Evolutionary conservation across 768 basidiomycete species (phyloP), one percentile per base, ranked within the genome.

Genomic region (Auricularia sp.): DNA sequence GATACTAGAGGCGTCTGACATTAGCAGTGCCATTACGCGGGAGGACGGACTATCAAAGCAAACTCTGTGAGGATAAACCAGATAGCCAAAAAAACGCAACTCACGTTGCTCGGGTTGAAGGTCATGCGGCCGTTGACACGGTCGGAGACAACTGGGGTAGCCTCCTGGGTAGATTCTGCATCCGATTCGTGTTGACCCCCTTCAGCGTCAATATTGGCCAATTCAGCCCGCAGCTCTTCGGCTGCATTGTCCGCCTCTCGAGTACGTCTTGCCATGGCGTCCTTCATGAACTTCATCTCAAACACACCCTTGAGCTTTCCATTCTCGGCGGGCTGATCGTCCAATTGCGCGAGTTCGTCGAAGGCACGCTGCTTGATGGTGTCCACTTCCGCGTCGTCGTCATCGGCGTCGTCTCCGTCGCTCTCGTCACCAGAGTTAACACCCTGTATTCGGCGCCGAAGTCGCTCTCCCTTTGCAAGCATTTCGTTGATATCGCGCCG

Each of bases 241-340:
- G 82, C 85, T 68, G 85, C 81, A 65, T 80, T 80, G 65, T 87
- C 79, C 1, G 83, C 85, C 63, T 80, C 79, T 8, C 73, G 77
- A 69, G 82, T 77, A 64, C 87, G 82, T 68, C 92, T 80, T 3
- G 83, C 84, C 78, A 89, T 86, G 0, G 93, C 95, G 58, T 94
- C 89, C 74, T 90, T 88, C 96, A 99, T 99, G 76, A 98, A 99
- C 77, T 97, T 98, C 97, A 98, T 98, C 68, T 85, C 82, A 73
- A 97, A 90, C 10, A 98, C 82, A 66, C 90, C 85, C 75, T 88
- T 90, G 61, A 79, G 75, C 69, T 83, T 83, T 5, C 71, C 72
- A 13, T 73, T 74, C 10, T 74, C 69, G 18, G 70, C 66, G 16
- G 72, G 79, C 39, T 79, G 76, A 10, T 72, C 71, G 24, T 83